phyloP scores from a whole-genome alignment of 495 filamentous ascomycete species.

The Neurospora tetraspora region DNA sequence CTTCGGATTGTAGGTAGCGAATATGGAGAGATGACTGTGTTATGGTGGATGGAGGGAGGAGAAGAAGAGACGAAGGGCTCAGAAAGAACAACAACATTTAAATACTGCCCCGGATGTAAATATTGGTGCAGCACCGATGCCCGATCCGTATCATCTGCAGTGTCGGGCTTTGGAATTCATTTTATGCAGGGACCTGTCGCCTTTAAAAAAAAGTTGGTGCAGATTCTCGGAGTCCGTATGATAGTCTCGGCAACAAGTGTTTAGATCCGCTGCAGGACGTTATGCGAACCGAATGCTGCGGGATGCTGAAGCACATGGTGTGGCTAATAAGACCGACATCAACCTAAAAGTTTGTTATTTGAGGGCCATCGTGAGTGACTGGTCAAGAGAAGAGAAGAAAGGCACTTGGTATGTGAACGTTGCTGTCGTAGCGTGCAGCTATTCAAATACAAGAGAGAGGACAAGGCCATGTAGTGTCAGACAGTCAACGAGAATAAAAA shows the following conservation, averaged over 20 bases:
- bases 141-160: neutral
- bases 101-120: neutral
- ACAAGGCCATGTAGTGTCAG: neutral
- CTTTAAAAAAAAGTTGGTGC: no score
- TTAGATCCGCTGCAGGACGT: no score
- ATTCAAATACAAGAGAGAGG: neutral
- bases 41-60: neutral
- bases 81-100: neutral
- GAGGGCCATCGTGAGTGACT: neutral
- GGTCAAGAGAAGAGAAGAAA: neutral
- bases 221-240: no score
- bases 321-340: neutral
- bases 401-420: neutral
- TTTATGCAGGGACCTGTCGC: neutral
- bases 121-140: neutral
- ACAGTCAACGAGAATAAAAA: neutral
- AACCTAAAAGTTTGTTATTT: neutral
- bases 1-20: neutral
- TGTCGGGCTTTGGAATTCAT: neutral
- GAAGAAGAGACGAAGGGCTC: neutral
- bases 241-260: no score
- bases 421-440: neutral
- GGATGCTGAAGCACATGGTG: neutral
- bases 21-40: neutral
- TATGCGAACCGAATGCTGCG: neutral